These are phyloP conservation scores for Apiospora rasikravindrae DNA, from an alignment of 2,329 filamentous ascomycete genomes.

Conservation along the genomic window DNA sequence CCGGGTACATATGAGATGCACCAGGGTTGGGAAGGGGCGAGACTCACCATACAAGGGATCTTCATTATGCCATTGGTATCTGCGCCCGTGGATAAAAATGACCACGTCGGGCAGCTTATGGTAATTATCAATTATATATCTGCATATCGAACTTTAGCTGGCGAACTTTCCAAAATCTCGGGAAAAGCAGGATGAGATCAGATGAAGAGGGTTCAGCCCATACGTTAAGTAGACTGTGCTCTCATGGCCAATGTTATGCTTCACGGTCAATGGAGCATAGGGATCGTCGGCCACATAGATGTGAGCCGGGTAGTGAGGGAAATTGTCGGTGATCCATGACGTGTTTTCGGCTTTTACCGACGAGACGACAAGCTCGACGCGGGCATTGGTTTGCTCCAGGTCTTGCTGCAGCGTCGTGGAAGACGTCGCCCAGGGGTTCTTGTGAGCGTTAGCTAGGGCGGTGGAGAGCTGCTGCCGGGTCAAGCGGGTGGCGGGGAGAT, in stretches of 20 bases:
- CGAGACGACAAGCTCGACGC: slow-evolving; percentile 34
- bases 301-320: slow-evolving; percentile 33
- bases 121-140: slow-evolving; percentile 40
- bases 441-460: not conserved
- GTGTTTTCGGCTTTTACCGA: slow-evolving; percentile 32
- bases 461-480: slow-evolving; percentile 10
- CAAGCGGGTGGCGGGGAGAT: not conserved
- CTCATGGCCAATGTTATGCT: slow-evolving; percentile 43
- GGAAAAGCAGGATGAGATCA: not conserved
- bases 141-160: slow-evolving; percentile 19
- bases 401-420: slow-evolving; percentile 14
- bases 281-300: slow-evolving; percentile 50
- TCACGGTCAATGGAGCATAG: slow-evolving; percentile 44
- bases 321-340: slow-evolving; percentile 33
- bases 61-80: slow-evolving; percentile 42
- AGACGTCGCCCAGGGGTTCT: not conserved
- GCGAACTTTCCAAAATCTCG: not conserved
- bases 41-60: slow-evolving; percentile 43
- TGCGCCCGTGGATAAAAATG: slow-evolving; percentile 39
- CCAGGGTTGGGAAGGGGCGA: not conserved
- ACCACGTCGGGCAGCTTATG: slow-evolving; percentile 36
- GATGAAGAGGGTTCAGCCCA: not conserved
- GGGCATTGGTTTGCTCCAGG: not conserved
- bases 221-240: slow-evolving; percentile 43
- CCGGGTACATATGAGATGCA: not conserved